Evolutionary conservation across 225 moss, liverwort and hornwort species (phyloP), one percentile per base, ranked within the genome.

Genomic region (Pseudoscleropodium purum): DNA sequence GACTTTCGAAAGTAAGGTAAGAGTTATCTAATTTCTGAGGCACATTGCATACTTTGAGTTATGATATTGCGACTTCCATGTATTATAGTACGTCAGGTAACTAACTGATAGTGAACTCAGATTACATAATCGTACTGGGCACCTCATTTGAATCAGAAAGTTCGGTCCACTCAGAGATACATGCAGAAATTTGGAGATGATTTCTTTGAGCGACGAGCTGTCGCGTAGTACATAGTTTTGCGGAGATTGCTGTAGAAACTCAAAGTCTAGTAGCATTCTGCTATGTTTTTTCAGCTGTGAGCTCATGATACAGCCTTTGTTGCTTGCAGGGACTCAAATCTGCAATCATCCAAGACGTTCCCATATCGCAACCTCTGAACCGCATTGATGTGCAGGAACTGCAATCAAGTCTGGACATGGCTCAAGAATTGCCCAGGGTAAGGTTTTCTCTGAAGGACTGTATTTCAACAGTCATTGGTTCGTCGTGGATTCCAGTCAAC

Each of bases 1-100:
- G 94, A 97, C 99, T 79, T 97, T 99, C 68, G 99, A 99, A 89
- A 99, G 99, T 87, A 96, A 99, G 97, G 97, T 98, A 92, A 73
- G 79, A 54, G 83, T 27, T 49, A 29, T 75, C 27, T 81, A n/a
- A 34, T 79, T 54, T 75, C 25, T n/a, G 84, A 88, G 62, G 57
- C 59, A 43, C 31, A 37, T 84, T 86, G 62, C 66, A 37, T 82
- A 37, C 27, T 84, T 75, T 75, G 76, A 91, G 49, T 59, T 79
- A n/a, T 54, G 45, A 18, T 85, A 51, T 33, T 54, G 83, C 81
- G 86, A 73, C 43, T 54, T 88, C 23, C 21, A 49, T 86, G 66
- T 75, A 65, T 45, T 62, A 33, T 64, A 59, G 67, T 64, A 51
- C 67, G 68, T 67, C 45, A 43, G 72, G 85, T 87, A 60, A 82